phyloP scores from a whole-genome alignment of 2,329 filamentous ascomycete species.

The Macroventuria anomochaeta region DNA sequence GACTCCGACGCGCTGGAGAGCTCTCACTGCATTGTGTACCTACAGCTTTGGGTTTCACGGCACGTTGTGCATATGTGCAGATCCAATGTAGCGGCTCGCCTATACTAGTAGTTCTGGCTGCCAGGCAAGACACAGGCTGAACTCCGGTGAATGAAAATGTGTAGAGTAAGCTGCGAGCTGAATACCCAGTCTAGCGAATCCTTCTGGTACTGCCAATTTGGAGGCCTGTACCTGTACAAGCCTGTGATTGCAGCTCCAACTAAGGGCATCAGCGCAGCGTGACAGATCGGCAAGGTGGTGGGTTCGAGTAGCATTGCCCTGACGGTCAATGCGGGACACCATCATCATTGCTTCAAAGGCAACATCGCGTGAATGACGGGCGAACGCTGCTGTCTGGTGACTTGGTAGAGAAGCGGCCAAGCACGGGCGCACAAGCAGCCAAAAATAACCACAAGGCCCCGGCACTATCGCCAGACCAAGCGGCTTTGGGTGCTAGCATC shows the following conservation, averaged over 20 bases:
- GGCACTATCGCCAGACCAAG: conserved; percentile 29
- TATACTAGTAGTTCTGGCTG: conserved; percentile 1
- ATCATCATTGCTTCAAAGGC: conserved; percentile 5
- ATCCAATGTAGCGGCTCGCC: conserved; percentile 13
- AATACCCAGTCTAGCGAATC: conserved; percentile 9
- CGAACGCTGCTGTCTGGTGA: conserved; percentile 23
- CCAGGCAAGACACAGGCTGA: conserved; percentile 5
- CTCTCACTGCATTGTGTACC: conserved; percentile 1
- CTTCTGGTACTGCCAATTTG: conserved; percentile 18
- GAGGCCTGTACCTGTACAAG: not conserved
- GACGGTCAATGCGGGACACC: conserved; percentile 7
- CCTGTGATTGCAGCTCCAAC: conserved; percentile 2
- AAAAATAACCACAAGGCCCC: conserved; percentile 35
- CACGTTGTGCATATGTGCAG: conserved; percentile 16
- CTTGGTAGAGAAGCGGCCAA: conserved; percentile 15
- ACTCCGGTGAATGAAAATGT: not conserved
- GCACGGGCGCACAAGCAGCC: conserved; percentile 29
- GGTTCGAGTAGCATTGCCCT: conserved; percentile 12
- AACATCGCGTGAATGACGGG: conserved; percentile 12
- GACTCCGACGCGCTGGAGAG: conserved; percentile 14
- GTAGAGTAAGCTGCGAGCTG: conserved; percentile 8
- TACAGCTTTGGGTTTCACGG: conserved; percentile 5
- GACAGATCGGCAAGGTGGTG: conserved; percentile 12
- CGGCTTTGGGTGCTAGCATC: conserved; percentile 32
- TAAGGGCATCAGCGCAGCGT: conserved; percentile 5